A percentile compares a stretch with the other conserved stretches of the same genome.
These are phyloP conservation scores for Sclerotiophoma versabilis DNA, from an alignment of 2,329 filamentous ascomycete species.

Conservation along the genomic window DNA sequence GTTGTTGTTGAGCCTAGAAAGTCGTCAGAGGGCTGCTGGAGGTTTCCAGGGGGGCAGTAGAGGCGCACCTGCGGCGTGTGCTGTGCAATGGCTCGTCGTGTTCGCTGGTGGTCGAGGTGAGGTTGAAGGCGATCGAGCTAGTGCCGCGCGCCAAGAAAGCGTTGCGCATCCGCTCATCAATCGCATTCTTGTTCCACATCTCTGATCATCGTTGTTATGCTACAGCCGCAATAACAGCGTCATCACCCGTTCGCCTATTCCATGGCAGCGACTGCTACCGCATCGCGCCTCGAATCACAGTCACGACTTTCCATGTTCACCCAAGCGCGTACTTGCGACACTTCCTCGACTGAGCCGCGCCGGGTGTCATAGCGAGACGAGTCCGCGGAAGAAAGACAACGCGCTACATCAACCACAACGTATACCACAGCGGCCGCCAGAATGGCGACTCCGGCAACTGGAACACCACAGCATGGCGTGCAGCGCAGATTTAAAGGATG, in stretches of 20 bases:
- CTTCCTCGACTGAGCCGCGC: conserved; percentile 14
- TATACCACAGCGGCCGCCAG: not conserved
- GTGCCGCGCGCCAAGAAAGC: conserved; percentile 24
- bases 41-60: not conserved
- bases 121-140: conserved; percentile 34
- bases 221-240: conserved; percentile 26
- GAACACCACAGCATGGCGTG: conserved; percentile 57
- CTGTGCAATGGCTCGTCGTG: conserved; percentile 42
- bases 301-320: conserved; percentile 20
- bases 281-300: conserved; percentile 14
- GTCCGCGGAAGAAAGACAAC: not conserved
- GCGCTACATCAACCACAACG: not conserved
- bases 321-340: conserved; percentile 18
- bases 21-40: conserved; percentile 10
- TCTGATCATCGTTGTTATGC: conserved; percentile 21
- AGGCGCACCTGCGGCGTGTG: conserved; percentile 33
- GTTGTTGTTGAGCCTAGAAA: conserved; percentile 31
- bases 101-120: conserved; percentile 30
- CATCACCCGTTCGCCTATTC: conserved; percentile 9
- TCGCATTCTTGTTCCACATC: conserved; percentile 30
- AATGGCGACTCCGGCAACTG: conserved; percentile 13
- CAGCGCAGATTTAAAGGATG: conserved; percentile 78
- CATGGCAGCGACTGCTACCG: conserved; percentile 33
- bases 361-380: conserved; percentile 26
- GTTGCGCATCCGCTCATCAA: conserved; percentile 21